A percentile compares a stretch with the other conserved stretches of the same genome.
Conservation (phyloP, 345 rosid species). For the Capsella bursapastoris region DNA sequence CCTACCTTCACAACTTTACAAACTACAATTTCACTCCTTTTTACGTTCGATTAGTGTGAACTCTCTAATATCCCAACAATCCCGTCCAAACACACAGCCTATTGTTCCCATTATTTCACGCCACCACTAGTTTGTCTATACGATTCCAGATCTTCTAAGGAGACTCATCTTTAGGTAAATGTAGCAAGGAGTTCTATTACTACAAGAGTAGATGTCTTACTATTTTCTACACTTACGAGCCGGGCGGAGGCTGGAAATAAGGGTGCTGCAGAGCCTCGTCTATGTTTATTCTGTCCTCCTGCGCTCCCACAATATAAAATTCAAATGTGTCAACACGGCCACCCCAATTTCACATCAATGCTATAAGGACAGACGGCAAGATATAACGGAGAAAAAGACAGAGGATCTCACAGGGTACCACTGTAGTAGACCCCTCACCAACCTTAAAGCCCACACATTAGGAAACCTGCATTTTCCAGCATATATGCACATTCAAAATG, state of each 20-base stretch:
- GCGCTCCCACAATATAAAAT: slow-evolving; percentile 7
- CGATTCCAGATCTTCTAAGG: background rate
- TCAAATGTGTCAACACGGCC: background rate
- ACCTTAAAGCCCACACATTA: slow-evolving; percentile 78
- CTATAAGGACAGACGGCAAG: background rate
- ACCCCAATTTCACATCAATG: background rate
- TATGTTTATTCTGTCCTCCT: slow-evolving; percentile 74
- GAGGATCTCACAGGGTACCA: slow-evolving; percentile 82
- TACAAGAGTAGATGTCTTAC: slow-evolving; percentile 1
- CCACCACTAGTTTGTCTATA: background rate
- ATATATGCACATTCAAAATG: slow-evolving; percentile 3
- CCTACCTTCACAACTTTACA: background rate
- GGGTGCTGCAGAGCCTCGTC: slow-evolving; percentile 85
- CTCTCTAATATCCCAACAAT: background rate
- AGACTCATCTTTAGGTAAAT: background rate
- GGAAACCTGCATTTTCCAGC: slow-evolving; percentile 64
- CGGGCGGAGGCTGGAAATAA: slow-evolving; percentile 66
- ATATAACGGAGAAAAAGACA: slow-evolving; percentile 1
- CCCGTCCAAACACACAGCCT: background rate
- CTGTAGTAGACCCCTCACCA: slow-evolving; percentile 76
- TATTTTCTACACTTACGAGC: slow-evolving; percentile 21
- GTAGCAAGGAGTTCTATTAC: background rate
- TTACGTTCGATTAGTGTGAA: background rate
- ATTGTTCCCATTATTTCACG: background rate
- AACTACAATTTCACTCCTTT: background rate